Percentiles rank a stretch among this genome's conserved stretches.
Conservation (phyloP, 176 grass and related monocot species). For the maize (Zea mays) region DNA sequence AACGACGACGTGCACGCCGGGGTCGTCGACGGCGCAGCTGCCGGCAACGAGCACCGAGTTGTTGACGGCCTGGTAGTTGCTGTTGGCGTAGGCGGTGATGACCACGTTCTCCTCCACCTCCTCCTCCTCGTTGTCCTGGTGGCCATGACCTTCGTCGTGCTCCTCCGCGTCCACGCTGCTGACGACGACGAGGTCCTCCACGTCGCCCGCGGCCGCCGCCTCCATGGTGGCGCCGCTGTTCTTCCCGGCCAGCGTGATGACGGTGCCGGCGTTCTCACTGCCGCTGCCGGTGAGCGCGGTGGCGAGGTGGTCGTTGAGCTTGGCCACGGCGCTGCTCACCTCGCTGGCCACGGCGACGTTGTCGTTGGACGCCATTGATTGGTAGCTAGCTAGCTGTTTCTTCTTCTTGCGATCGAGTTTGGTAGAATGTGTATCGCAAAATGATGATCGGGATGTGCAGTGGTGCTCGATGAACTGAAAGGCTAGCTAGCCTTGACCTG, state of each 20-base stretch:
- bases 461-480: background rate
- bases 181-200: slow-evolving; percentile 48
- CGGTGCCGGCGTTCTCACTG: slow-evolving; percentile 2
- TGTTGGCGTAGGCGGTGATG: slow-evolving; percentile 68
- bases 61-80: slow-evolving; percentile 97
- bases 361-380: slow-evolving; percentile 43
- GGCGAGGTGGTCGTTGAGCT: slow-evolving; percentile 65
- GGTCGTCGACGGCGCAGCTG: slow-evolving; percentile 62
- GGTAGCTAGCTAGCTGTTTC: too few relatives aligned
- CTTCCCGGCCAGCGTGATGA: slow-evolving; percentile 68
- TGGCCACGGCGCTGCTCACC: slow-evolving; percentile 45
- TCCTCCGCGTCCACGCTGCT: slow-evolving; percentile 31
- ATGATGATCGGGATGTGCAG: background rate
- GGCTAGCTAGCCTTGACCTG: background rate
- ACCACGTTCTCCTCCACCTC: slow-evolving; percentile 35
- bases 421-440: too few relatives aligned
- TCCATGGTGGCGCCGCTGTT: slow-evolving; percentile 70
- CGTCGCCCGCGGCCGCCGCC: background rate
- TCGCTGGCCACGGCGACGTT: slow-evolving; percentile 28
- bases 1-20: slow-evolving; percentile 70
- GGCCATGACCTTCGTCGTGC: background rate
- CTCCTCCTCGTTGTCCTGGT: background rate
- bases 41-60: slow-evolving; percentile 86
- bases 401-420: too few relatives aligned
- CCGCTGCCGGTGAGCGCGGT: slow-evolving; percentile 15